Percentiles rank a stretch among this genome's conserved stretches.
Conservation (phyloP, 2,329 filamentous ascomycete species). For the Purpureocillium takamizusanense region DNA sequence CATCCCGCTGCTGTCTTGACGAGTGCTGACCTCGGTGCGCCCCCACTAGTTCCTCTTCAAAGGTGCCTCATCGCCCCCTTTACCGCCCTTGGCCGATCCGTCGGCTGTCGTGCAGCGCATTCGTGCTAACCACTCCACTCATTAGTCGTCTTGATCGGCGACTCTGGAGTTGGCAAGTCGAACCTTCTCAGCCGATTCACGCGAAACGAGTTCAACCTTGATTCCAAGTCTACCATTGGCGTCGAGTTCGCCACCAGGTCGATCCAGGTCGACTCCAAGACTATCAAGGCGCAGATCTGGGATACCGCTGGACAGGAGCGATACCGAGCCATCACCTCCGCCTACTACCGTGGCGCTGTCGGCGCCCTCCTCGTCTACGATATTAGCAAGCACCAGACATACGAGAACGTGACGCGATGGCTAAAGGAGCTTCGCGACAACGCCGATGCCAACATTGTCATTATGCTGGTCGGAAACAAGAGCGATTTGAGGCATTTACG, state of each 20-base stretch:
- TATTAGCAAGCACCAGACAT: conserved; percentile 99
- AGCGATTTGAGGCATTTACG: conserved; percentile 98
- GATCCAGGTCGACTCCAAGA: conserved; percentile 98
- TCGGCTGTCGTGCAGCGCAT: conserved; percentile 8
- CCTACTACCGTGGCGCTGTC: conserved; percentile 96
- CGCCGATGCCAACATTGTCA: conserved; percentile 97
- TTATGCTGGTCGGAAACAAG: conserved; percentile 99
- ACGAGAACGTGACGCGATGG: conserved; percentile 98
- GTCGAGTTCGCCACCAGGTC: conserved; percentile 98
- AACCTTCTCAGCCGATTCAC: conserved; percentile 99
- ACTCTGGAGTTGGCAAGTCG: conserved; percentile 99
- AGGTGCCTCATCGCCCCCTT: conserved; percentile 48
- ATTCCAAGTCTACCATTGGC: conserved; percentile 99
- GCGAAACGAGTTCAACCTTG: conserved; percentile 98
- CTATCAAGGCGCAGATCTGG: conserved; percentile 99
- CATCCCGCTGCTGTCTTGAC: conserved; percentile 12
- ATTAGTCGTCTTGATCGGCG: conserved; percentile 93
- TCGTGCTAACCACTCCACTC: conserved; percentile 19
- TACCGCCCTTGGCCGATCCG: conserved; percentile 8
- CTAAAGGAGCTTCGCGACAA: conserved; percentile 97
- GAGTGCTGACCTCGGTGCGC: conserved; percentile 20
- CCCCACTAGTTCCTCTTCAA: conserved; percentile 88
- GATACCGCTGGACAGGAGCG: conserved; percentile 98
- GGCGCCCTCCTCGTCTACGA: conserved; percentile 97
- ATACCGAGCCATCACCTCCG: conserved; percentile 97